Evolutionary conservation across 148 eudicot genomes (phyloP), one percentile per base, ranked within the genome.

Genomic region (Rheum nobile): DNA sequence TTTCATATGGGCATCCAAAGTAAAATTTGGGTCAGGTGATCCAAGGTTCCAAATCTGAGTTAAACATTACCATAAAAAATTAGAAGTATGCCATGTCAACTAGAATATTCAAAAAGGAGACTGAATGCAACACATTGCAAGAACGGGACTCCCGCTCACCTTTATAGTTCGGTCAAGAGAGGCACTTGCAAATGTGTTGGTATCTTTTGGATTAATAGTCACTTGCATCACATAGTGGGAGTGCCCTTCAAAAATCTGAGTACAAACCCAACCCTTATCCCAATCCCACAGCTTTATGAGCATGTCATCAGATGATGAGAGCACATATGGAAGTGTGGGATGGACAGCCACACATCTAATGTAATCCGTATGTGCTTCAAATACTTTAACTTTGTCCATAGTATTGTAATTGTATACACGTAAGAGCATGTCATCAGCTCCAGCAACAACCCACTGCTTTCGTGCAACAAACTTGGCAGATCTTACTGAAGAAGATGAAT

Each of bases 151-250:
- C 41, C 17, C 6, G 32, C 14, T 44, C 84, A 92, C 98, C 93
- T 92, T 92, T 11, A 79, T 73, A 7, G 84, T 87, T 32, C 91
- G 83, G 77, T 92, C 98, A 73, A 92, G 98, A 31, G 98, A 92
- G 24, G 88, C 93, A 81, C 93, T 92, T 34, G 86, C 90, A 79
- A 92, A 92, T 1, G 83, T 88, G 82, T 85, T 82, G 72, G 83
- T 79, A 54, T 92, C 87, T 72, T 69, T 85, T 14, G 96, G 98
- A 67, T 92, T 90, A 76, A 92, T 78, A 13, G 90, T 84, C 76
- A 92, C 91, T 80, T 87, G 90, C 96, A 92, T 92, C 54, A 92
- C 96, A 81, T 92, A 92, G 80, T 92, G 98, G 31, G 86, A 84
- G 75, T 92, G 98, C 26, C 98, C 98, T 57, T 81, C 87, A 77